Evolutionary conservation across 768 basidiomycete species (phyloP).

Genomic region (Neoboletus brunneissimus): DNA sequence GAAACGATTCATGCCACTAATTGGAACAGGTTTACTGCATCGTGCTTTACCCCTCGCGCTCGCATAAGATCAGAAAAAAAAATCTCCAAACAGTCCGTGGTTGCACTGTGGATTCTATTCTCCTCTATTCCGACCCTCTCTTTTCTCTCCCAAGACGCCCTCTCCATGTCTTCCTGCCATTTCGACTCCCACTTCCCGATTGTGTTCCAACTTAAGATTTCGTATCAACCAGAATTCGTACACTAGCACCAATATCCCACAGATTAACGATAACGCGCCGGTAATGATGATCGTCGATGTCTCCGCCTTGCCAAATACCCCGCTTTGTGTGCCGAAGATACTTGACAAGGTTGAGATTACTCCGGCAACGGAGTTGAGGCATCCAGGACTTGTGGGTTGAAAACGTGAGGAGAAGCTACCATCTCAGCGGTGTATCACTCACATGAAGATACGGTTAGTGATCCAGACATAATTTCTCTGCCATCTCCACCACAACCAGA

Average conservation of each 20-base stretch:
- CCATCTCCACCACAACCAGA: slow-evolving; percentile 61
- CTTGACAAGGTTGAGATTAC: slow-evolving; percentile 53
- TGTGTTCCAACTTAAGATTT: slow-evolving; percentile 43
- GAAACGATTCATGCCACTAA: background rate
- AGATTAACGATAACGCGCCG: slow-evolving; percentile 36
- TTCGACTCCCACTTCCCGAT: slow-evolving; percentile 40
- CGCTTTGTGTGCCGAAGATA: slow-evolving; percentile 49
- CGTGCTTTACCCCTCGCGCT: background rate
- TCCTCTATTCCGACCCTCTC: background rate
- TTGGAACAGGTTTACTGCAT: background rate
- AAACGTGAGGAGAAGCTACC: slow-evolving; percentile 1
- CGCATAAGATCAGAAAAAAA: background rate
- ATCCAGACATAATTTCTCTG: slow-evolving; percentile 57
- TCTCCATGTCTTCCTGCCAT: slow-evolving; percentile 44
- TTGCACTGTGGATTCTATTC: background rate
- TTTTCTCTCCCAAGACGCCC: slow-evolving; percentile 30
- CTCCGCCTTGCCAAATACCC: slow-evolving; percentile 42
- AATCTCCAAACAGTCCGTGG: background rate
- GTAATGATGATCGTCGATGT: slow-evolving; percentile 51
- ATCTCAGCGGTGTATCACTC: slow-evolving; percentile 17
- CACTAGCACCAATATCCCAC: slow-evolving; percentile 38
- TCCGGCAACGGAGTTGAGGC: slow-evolving; percentile 55
- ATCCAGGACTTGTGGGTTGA: slow-evolving; percentile 44
- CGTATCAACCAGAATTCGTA: slow-evolving; percentile 47
- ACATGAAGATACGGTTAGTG: slow-evolving; percentile 57